Evolutionary conservation across 352 stramenopile species (phyloP), one percentile per base, ranked within the genome.

Genomic region (Pythium biforme): DNA sequence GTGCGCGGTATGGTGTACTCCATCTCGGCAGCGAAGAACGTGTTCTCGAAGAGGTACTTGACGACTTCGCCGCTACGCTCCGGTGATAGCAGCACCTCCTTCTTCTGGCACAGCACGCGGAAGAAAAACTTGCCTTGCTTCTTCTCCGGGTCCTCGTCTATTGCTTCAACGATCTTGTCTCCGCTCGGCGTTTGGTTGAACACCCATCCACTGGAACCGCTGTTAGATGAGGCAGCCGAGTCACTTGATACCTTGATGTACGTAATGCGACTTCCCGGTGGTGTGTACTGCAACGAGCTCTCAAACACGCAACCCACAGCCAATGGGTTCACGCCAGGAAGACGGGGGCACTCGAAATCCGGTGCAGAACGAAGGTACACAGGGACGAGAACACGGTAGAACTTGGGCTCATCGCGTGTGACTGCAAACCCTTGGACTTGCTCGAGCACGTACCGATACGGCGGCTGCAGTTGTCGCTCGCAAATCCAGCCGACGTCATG

Each of bases 121-220:
- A 86, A 94, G 62, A 84, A 94, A 57, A 92, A 94, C 54, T 85
- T 89, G 67, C 85, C 85, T 46, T 87, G 82, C 64, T 88, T 88
- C 66, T 89, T 89, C 57, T 90, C 82, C 2, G 79, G 78, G 33
- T 90, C 81, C 66, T 91, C 76, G 57, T 88, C 75, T 55, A 90
- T 72, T 23, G 80, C 75, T 37, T 92, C 82, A 2, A 92, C 64
- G 15, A 92, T 76, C 43, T 83, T 75, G 55, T 92, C 82, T 12
- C 80, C 79, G 27, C 73, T 83, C 10, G 77, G 78, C 0, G 81
- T 89, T 58, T 79, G 68, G 51, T 88, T 72, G 41, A 92, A 92
- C 10, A 90, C 53, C 82, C 82, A 92, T 17, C 82, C 82, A 53
- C 65, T 74, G n/a, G 75, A 79, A 45, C 73, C 64, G 12, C 64